Percentiles rank a stretch among this genome's conserved stretches.
Conservation (phyloP, 176 grass and related monocot genomes). For the Olyra latifolia region DNA sequence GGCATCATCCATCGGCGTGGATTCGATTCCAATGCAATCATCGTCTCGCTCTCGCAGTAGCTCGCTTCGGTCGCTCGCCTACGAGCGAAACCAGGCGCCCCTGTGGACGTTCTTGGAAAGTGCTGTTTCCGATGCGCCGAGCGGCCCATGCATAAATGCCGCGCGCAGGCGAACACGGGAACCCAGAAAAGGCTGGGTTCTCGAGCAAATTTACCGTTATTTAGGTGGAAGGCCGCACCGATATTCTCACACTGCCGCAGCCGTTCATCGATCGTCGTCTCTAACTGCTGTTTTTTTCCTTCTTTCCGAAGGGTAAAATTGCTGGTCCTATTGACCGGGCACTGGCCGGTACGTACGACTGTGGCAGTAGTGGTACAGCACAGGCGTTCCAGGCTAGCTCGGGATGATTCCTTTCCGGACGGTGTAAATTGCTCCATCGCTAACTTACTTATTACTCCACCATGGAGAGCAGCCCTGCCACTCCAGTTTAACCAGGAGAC, state of each 20-base stretch:
- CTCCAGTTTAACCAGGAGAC: constrained; percentile 40
- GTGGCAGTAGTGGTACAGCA: background rate
- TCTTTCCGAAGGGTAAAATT: background rate
- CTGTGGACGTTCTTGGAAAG: constrained; percentile 38
- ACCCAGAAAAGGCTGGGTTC: constrained; percentile 15
- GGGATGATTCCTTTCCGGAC: background rate
- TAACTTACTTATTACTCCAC: background rate
- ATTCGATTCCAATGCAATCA: constrained; percentile 21
- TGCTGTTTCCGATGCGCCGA: constrained; percentile 33
- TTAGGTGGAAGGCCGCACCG: constrained; percentile 36
- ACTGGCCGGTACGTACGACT: background rate
- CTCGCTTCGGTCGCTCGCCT: background rate
- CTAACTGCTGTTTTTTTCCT: background rate
- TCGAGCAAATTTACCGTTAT: constrained; percentile 45
- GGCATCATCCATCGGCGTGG: background rate
- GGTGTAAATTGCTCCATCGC: background rate
- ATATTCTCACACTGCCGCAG: background rate
- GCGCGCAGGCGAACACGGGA: constrained; percentile 13
- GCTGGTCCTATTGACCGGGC: background rate
- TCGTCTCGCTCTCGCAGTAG: background rate
- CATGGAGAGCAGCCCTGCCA: background rate
- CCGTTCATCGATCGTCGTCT: background rate
- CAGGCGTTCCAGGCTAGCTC: background rate
- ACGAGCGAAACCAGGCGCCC: background rate
- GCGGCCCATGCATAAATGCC: constrained; percentile 38